A percentile compares a stretch with the other conserved stretches of the same genome.
Conservation (phyloP, 345 rosid genomes). For the Turritis glabra region DNA sequence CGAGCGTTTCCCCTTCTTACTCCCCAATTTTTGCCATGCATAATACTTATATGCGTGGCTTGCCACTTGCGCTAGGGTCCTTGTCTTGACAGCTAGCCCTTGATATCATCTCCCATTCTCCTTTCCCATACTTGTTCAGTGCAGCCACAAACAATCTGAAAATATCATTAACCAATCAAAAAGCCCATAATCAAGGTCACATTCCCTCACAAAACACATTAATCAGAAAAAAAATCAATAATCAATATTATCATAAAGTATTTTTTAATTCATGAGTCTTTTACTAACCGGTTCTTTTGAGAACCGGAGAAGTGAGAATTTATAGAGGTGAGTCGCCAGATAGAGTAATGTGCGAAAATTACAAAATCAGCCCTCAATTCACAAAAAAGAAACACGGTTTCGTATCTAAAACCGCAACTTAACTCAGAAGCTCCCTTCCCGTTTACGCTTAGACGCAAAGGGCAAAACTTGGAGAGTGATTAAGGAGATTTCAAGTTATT, state of each 20-base stretch:
- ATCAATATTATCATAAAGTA: no score
- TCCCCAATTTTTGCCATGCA: slow-evolving; percentile 44
- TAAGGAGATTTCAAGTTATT: not conserved
- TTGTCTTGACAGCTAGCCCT: slow-evolving; percentile 55
- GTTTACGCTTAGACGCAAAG: no score
- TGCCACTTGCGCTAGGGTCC: slow-evolving; percentile 65
- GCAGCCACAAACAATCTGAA: slow-evolving; percentile 58
- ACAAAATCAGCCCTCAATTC: no score
- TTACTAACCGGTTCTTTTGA: no score
- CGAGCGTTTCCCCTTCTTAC: slow-evolving; percentile 54
- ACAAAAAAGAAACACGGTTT: no score
- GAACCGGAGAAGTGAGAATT: no score
- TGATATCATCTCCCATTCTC: slow-evolving; percentile 69
- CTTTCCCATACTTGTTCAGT: slow-evolving; percentile 46
- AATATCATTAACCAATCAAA: not conserved
- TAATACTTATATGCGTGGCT: slow-evolving; percentile 80
- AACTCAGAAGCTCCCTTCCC: no score
- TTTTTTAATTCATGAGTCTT: no score
- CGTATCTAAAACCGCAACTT: no score
- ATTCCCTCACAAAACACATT: not conserved
- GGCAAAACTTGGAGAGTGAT: not conserved
- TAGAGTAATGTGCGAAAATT: no score
- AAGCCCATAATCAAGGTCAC: not conserved
- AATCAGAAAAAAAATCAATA: no score
- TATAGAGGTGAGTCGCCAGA: no score